A percentile compares a stretch with the other conserved stretches of the same genome.
phyloP scores from a whole-genome alignment of 768 basidiomycete genomes.

The Sarcodon aspratus region DNA sequence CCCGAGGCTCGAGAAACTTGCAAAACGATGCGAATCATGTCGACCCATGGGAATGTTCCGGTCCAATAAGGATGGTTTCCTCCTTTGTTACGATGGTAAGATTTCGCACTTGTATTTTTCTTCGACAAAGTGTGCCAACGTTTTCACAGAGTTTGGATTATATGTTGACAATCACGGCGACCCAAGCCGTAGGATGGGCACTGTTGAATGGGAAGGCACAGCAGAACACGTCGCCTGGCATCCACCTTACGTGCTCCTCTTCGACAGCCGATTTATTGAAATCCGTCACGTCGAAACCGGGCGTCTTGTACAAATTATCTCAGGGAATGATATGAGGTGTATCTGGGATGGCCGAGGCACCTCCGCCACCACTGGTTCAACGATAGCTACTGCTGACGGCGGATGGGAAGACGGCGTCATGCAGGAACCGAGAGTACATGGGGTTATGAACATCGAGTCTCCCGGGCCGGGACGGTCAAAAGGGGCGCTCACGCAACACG shows the following conservation, averaged over 20 bases:
- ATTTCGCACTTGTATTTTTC: not conserved
- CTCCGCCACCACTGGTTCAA: conserved; percentile 11
- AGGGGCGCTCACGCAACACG: conserved; percentile 51
- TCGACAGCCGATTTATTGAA: conserved; percentile 86
- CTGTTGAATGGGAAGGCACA: conserved; percentile 92
- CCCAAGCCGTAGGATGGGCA: conserved; percentile 55
- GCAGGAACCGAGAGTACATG: conserved; percentile 79
- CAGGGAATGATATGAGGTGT: conserved; percentile 72
- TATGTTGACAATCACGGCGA: conserved; percentile 91
- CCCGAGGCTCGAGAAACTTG: conserved; percentile 49
- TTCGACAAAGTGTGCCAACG: not conserved
- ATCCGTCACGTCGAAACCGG: conserved; percentile 77
- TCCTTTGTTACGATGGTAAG: conserved; percentile 82
- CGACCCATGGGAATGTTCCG: conserved; percentile 87
- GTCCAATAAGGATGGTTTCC: conserved; percentile 76
- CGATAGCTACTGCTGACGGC: conserved; percentile 26
- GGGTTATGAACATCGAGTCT: conserved; percentile 61
- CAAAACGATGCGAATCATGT: conserved; percentile 72
- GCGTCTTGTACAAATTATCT: conserved; percentile 71
- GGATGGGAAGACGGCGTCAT: conserved; percentile 37
- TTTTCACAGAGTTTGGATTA: conserved; percentile 67
- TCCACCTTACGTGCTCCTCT: conserved; percentile 78
- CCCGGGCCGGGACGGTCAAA: conserved; percentile 18
- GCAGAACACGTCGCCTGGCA: conserved; percentile 86
- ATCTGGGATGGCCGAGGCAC: conserved; percentile 79